Evolutionary conservation across 148 eudicot species (phyloP), one percentile per base, ranked within the genome.

Genomic region (Pouteria glomerata): DNA sequence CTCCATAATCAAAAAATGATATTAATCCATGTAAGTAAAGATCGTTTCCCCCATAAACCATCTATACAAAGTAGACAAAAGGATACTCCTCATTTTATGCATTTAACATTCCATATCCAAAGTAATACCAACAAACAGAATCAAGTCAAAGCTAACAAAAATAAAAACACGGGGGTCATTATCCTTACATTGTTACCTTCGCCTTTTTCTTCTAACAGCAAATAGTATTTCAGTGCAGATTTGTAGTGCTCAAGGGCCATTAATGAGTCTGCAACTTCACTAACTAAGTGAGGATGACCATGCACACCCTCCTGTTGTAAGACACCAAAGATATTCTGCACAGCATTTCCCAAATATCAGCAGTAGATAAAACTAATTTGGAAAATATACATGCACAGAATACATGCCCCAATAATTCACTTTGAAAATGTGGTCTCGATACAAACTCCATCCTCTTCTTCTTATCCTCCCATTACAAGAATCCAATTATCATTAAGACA

Each of bases 201-300:
- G 31, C 57, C 81, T 71, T 74, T 79, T 70, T 79, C 84, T 73
- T 89, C 90, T 63, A 87, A 73, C 83, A 87, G 83, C 76, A 79
- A 77, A 74, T 87, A 89, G 82, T 89, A 94, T 73, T 87, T 89
- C 79, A 94, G 77, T 45, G 97, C 97, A 51, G 84, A 76, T 76
- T 86, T 88, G 78, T 86, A 74, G 39, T 80, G 86, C 61, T 79
- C 77, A 64, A 82, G 85, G 57, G 74, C 74, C 82, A 75, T 78
- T 45, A 80, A 79, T 35, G 90, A 64, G 81, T 91, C 84, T 30
- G 87, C 98, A 70, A 89, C 91, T 53, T 83, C 90, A 76, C 76
- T 78, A 51, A 86, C 78, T 63, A 87, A 73, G 35, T 84, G 78
- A 66, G 72, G 74, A 63, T 75, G 85, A 64, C 73, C 84, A 68